Evolutionary conservation across 2,329 filamentous ascomycete genomes (phyloP).

Genomic region (Cylindrodendrum hubeiense): DNA sequence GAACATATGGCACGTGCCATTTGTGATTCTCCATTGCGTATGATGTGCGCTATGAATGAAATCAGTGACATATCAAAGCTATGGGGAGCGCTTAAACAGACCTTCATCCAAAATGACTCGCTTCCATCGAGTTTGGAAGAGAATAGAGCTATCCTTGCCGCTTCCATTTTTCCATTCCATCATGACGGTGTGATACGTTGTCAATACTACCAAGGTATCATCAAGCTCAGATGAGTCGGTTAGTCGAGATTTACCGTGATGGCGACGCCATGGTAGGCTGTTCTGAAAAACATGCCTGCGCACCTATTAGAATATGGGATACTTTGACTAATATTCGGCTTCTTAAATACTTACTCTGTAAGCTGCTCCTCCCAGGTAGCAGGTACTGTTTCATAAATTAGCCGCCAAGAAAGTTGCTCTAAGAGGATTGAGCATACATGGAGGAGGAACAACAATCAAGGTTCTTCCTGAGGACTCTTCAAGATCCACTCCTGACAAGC

Average conservation of each 20-base stretch:
- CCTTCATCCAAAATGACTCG: slow-evolving; percentile 19
- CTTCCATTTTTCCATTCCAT: slow-evolving; percentile 47
- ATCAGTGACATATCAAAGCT: neutral
- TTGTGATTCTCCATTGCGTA: slow-evolving; percentile 7
- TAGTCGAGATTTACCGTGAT: neutral
- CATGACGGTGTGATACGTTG: slow-evolving; percentile 56
- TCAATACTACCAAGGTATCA: slow-evolving; percentile 46
- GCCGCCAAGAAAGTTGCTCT: neutral
- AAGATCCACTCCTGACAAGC: slow-evolving; percentile 42
- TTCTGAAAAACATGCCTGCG: neutral
- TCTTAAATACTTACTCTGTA: neutral
- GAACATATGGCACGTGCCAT: slow-evolving; percentile 47
- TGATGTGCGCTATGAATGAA: neutral
- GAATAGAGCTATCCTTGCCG: slow-evolving; percentile 19
- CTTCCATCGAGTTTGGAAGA: slow-evolving; percentile 52
- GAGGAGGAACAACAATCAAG: neutral
- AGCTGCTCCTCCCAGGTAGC: neutral
- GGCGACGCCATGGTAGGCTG: neutral
- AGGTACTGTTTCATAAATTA: neutral
- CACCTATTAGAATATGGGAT: too few species aligned
- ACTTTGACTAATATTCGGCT: neutral
- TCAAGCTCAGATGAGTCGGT: too few species aligned
- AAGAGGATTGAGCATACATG: neutral
- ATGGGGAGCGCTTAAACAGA: neutral
- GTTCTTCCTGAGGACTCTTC: neutral